Evolutionary conservation across 2,329 filamentous ascomycete species (phyloP).

Genomic region (Hypoxylon sp.): DNA sequence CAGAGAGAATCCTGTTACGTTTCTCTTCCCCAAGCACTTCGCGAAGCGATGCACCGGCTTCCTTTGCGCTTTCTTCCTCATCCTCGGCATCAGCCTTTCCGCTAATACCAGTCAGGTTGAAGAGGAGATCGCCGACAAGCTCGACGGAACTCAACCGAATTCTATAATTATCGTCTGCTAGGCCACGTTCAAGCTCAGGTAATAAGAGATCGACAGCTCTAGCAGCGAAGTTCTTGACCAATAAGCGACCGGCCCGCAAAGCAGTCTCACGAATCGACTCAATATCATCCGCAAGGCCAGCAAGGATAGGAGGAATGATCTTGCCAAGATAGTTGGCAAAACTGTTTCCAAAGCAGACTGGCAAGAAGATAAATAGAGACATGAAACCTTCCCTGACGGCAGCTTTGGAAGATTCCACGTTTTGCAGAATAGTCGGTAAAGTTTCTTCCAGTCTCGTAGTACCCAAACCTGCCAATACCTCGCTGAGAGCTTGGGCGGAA

Average conservation of each 20-base stretch:
- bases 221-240: slow-evolving; percentile 98
- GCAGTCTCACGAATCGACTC: slow-evolving; percentile 98
- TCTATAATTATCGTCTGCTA: slow-evolving; percentile 97
- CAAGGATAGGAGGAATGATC: slow-evolving; percentile 95
- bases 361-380: slow-evolving; percentile 99
- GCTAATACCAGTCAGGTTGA: slow-evolving; percentile 96
- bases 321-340: slow-evolving; percentile 95
- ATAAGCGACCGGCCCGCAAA: slow-evolving; percentile 88
- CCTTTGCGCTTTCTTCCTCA: slow-evolving; percentile 82
- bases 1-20: slow-evolving; percentile 96
- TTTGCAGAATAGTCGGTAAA: slow-evolving; percentile 94
- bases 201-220: slow-evolving; percentile 94
- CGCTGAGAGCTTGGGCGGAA: slow-evolving; percentile 94
- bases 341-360: slow-evolving; percentile 98
- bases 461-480: slow-evolving; percentile 94
- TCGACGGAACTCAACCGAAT: slow-evolving; percentile 99
- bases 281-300: slow-evolving; percentile 93
- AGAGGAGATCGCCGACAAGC: slow-evolving; percentile 94
- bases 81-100: slow-evolving; percentile 82
- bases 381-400: slow-evolving; percentile 98
- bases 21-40: slow-evolving; percentile 96
- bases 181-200: slow-evolving; percentile 93
- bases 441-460: slow-evolving; percentile 95
- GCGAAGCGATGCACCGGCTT: slow-evolving; percentile 92
- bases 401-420: slow-evolving; percentile 90